A percentile compares a stretch with the other conserved stretches of the same genome.
Evolutionary conservation across 768 basidiomycete genomes (phyloP).

Genomic region (Suillus occidentalis): DNA sequence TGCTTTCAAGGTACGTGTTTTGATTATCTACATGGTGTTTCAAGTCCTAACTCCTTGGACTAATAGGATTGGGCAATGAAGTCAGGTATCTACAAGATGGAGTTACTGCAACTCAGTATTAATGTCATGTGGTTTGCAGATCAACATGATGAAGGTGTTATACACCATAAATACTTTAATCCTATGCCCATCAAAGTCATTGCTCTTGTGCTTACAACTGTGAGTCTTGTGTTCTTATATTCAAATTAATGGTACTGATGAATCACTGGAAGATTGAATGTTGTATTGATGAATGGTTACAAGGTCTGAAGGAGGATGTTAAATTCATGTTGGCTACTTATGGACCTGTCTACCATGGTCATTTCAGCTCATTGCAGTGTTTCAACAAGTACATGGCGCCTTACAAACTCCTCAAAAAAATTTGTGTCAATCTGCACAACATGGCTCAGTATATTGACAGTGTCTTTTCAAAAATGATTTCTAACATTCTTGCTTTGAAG

Average conservation of each 20-base stretch:
- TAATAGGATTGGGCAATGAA: conserved; percentile 1
- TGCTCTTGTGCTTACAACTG: conserved; percentile 7
- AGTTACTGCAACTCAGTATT: conserved; percentile 25
- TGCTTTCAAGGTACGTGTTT: conserved; percentile 2
- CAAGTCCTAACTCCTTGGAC: neutral
- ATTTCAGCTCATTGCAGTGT: conserved; percentile 2
- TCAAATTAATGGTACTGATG: neutral
- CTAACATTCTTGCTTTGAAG: neutral
- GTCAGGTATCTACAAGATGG: conserved; percentile 26
- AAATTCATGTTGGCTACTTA: conserved; percentile 11
- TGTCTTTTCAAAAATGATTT: too few relatives aligned
- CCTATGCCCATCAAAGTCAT: conserved; percentile 15
- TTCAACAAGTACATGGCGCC: neutral
- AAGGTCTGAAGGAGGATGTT: conserved; percentile 9
- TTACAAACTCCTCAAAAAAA: neutral
- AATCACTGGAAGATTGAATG: conserved; percentile 13
- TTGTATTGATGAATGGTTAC: conserved; percentile 14
- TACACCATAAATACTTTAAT: conserved; percentile 21
- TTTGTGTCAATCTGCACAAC: neutral
- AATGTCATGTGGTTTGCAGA: conserved; percentile 31
- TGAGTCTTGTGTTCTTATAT: neutral
- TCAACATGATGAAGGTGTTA: conserved; percentile 24
- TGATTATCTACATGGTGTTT: neutral
- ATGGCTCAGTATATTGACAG: too few relatives aligned
- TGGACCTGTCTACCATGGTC: conserved; percentile 6